Percentiles rank a stretch among this genome's conserved stretches.
Evolutionary conservation across 495 filamentous ascomycete species (phyloP).

Genomic region (Aspergillus olivimuriae): DNA sequence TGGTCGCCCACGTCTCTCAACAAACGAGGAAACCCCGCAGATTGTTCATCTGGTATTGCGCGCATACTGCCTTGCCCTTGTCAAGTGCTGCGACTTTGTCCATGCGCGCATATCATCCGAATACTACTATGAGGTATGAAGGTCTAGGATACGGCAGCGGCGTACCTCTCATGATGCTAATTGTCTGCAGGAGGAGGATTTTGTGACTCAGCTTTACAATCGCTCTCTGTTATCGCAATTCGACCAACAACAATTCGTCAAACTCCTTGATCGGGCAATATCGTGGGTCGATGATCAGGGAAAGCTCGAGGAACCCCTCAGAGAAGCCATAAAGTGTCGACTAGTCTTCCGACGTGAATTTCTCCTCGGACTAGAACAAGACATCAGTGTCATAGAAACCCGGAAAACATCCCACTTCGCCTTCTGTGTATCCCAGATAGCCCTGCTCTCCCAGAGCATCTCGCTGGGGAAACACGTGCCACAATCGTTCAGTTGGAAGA

Average conservation of each 20-base stretch:
- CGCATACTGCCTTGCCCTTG: slow-evolving; percentile 77
- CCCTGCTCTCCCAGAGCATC: slow-evolving; percentile 48
- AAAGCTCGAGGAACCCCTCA: slow-evolving; percentile 44
- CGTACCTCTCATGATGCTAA: slow-evolving; percentile 4
- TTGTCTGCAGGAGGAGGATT: slow-evolving; percentile 78
- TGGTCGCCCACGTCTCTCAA: slow-evolving; percentile 32
- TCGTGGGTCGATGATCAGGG: slow-evolving; percentile 43
- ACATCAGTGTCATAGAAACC: slow-evolving; percentile 34
- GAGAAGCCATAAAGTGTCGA: slow-evolving; percentile 54
- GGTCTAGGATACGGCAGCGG: neutral
- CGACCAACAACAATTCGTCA: slow-evolving; percentile 47
- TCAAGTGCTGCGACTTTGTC: slow-evolving; percentile 79
- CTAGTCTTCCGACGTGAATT: slow-evolving; percentile 60
- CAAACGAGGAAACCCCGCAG: slow-evolving; percentile 27
- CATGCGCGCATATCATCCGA: slow-evolving; percentile 66
- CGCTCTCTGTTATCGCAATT: slow-evolving; percentile 64
- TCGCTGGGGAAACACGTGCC: slow-evolving; percentile 59
- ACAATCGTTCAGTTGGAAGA: slow-evolving; percentile 79
- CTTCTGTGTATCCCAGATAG: slow-evolving; percentile 39
- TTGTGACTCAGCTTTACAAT: slow-evolving; percentile 83
- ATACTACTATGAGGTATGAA: slow-evolving; percentile 77
- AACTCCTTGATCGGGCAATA: slow-evolving; percentile 55
- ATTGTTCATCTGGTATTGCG: slow-evolving; percentile 64
- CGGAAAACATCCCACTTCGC: slow-evolving; percentile 35
- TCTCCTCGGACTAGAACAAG: slow-evolving; percentile 44